Base-by-base conservation (phyloP, 164 flowering plant species). In the Hamamelis virginiana region DNA sequence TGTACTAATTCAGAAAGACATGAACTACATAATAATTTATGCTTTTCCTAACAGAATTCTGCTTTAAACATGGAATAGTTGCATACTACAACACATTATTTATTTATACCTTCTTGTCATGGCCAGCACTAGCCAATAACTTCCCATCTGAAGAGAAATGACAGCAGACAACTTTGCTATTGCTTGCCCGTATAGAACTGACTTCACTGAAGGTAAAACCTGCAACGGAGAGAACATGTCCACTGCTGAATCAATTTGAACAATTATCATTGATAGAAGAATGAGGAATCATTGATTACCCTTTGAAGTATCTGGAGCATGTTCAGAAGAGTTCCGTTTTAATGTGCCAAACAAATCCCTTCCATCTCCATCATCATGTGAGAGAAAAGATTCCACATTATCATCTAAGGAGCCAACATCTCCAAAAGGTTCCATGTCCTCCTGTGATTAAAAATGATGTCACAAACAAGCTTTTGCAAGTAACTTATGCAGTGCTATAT, bases 81-180 rank as follows among this genome's bases (percentile, higher is more conserved):
- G 41, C 41, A 33, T 33, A 6, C 41, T 33, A 33, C 41, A 33
- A 33, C 6, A 6, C 41, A n/a, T n/a, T 33, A 33, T 33, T 2
- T 33, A 33, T 33, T 62, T 65, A 22, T 73, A 87, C 97, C 97
- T 92, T 92, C 80, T 81, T 90, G 76, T 90, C 97, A 80, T 90
- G 95, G 33, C 97, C 97, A 65, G 92, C 90, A 89, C 91, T 92
- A 59, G 95, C 97, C 26, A 92, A 77, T 64, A 85, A 61, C 77
- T 90, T 90, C 68, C 97, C 97, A 83, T 92, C 94, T 19, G 95
- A 90, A 62, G 97, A 92, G 66, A 91, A 92, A 79, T 92, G 95
- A 63, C 97, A 92, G 84, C 95, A 90, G 66, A 84, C 84, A 68
- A 91, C 92, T 80, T 86, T 90, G 79, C 81, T 66, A 64, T 75